Percentiles rank a stretch among this genome's conserved stretches.
These are phyloP conservation scores for Cladosporium halotolerans DNA, from an alignment of 2,329 filamentous ascomycete species.

Conservation along the genomic window DNA sequence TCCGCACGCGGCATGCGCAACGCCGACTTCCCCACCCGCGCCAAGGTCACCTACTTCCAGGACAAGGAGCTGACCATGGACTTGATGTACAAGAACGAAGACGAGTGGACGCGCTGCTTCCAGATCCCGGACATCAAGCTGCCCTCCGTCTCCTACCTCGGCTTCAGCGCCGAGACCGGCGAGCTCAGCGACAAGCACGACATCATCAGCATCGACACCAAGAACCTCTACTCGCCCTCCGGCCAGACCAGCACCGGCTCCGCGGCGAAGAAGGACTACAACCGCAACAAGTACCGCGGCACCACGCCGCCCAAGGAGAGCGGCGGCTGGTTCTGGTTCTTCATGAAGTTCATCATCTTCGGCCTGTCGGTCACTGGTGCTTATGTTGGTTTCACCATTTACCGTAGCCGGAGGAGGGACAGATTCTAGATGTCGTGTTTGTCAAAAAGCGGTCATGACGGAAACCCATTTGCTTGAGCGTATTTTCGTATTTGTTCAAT, in stretches of 20 bases:
- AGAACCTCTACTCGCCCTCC: constrained; percentile 75
- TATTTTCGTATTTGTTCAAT: neutral
- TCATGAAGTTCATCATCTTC: constrained; percentile 79
- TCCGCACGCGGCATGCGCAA: constrained; percentile 87
- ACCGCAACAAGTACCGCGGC: constrained; percentile 39
- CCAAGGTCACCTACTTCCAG: constrained; percentile 90
- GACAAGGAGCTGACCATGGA: constrained; percentile 88
- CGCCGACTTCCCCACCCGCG: constrained; percentile 69
- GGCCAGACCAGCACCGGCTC: constrained; percentile 24
- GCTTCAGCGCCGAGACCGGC: constrained; percentile 78
- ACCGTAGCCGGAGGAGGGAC: constrained; percentile 53
- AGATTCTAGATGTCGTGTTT: constrained; percentile 34
- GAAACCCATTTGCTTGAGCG: neutral
- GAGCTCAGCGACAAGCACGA: constrained; percentile 98
- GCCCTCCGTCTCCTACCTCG: constrained; percentile 62
- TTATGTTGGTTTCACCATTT: constrained; percentile 83
- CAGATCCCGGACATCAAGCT: constrained; percentile 62
- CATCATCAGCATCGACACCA: constrained; percentile 77
- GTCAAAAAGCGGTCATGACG: neutral
- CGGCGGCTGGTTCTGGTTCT: constrained; percentile 62
- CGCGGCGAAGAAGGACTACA: constrained; percentile 34
- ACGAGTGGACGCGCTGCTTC: constrained; percentile 87
- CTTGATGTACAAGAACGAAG: constrained; percentile 86
- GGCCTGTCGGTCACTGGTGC: constrained; percentile 61
- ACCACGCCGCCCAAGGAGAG: constrained; percentile 38